Evolutionary conservation across 768 basidiomycete species (phyloP).

Genomic region (Leccinum aurantiacum): DNA sequence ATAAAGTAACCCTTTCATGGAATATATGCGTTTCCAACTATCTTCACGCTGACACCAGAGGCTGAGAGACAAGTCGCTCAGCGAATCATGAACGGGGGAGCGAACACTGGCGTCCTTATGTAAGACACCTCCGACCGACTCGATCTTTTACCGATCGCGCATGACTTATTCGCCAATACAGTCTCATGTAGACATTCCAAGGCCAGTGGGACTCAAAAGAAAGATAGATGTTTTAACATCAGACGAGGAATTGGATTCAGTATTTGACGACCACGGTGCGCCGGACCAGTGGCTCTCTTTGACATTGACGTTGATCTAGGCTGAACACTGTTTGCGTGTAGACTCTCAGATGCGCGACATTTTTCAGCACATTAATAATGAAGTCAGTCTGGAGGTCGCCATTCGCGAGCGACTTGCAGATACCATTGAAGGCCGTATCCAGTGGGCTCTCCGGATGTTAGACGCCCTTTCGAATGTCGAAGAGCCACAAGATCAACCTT

Average conservation of each 20-base stretch:
- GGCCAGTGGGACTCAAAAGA: constrained; percentile 11
- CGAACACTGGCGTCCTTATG: background rate
- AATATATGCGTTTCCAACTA: background rate
- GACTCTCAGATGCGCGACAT: constrained; percentile 15
- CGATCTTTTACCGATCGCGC: constrained; percentile 15
- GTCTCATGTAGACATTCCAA: constrained; percentile 16
- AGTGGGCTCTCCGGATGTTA: constrained; percentile 46
- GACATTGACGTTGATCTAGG: background rate
- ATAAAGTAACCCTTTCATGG: background rate
- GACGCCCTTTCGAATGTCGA: constrained; percentile 30
- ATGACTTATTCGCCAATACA: constrained; percentile 25
- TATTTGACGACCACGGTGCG: constrained; percentile 21
- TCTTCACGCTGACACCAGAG: background rate
- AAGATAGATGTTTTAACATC: constrained; percentile 8
- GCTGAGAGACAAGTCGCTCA: background rate
- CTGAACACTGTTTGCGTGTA: constrained; percentile 6
- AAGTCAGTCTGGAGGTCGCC: constrained; percentile 44
- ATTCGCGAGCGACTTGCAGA: constrained; percentile 41
- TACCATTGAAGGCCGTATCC: constrained; percentile 45
- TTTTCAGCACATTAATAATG: constrained; percentile 31
- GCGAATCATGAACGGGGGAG: background rate
- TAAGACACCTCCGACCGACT: background rate
- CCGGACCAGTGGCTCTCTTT: background rate
- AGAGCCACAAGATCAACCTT: constrained; percentile 14
- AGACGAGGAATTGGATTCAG: constrained; percentile 14